These are phyloP conservation scores for Xylaria sp. DNA, from an alignment of 2,329 filamentous ascomycete genomes.

Conservation along the genomic window DNA sequence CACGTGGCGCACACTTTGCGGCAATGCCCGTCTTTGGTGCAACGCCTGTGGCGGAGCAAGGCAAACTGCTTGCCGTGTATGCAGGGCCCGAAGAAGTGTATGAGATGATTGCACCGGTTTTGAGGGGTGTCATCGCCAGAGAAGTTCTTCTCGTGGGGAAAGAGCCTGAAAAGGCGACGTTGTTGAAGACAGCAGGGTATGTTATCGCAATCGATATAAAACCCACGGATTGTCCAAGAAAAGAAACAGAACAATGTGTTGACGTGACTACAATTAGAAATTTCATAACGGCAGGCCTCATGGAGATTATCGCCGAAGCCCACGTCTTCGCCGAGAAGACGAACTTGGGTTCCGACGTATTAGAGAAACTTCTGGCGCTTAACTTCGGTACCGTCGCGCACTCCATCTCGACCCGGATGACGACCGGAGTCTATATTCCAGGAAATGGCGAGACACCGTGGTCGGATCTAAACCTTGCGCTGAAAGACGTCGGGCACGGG, in stretches of 20 bases:
- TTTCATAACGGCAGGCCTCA: constrained; percentile 30
- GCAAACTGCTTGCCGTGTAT: constrained; percentile 57
- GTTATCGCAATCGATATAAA: constrained; percentile 12
- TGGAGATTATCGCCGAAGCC: constrained; percentile 56
- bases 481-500: constrained; percentile 64
- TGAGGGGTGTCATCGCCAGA: constrained; percentile 56
- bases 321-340: constrained; percentile 61
- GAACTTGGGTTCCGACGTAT: constrained; percentile 51
- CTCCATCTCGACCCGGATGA: constrained; percentile 52
- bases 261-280: constrained; percentile 25
- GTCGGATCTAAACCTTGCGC: constrained; percentile 60
- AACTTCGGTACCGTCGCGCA: constrained; percentile 53
- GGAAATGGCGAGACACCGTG: constrained; percentile 51
- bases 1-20: constrained; percentile 51
- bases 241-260: not conserved
- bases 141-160: constrained; percentile 55
- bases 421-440: constrained; percentile 53
- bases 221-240: not conserved
- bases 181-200: constrained; percentile 60
- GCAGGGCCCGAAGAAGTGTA: constrained; percentile 54
- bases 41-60: constrained; percentile 57
- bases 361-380: constrained; percentile 56
- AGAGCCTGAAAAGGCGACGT: constrained; percentile 55
- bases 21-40: constrained; percentile 62
- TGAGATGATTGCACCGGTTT: constrained; percentile 50